Percentiles rank a stretch among this genome's conserved stretches.
These are phyloP conservation scores for Astrephomene gubernaculifera DNA, from an alignment of 139 green algal species.

Conservation along the genomic window DNA sequence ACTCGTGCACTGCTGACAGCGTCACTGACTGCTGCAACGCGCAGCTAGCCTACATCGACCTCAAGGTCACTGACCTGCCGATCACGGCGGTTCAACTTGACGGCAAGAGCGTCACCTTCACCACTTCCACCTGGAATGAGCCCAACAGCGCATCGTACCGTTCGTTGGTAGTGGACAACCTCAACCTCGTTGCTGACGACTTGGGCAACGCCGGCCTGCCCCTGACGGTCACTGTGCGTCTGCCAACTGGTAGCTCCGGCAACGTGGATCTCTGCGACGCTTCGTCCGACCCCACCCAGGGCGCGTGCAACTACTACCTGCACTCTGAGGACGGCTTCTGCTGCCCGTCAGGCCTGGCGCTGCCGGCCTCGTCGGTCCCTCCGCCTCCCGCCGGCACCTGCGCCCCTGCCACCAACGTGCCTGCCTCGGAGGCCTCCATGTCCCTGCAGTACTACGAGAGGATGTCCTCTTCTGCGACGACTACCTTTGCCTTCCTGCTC, in stretches of 20 bases:
- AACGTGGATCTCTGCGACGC: constrained; percentile 38
- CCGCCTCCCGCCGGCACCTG: neutral
- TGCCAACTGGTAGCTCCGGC: neutral
- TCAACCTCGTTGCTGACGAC: constrained; percentile 23
- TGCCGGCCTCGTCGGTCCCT: neutral
- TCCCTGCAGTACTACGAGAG: constrained; percentile 52
- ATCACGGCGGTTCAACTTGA: constrained; percentile 26
- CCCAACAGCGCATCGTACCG: constrained; percentile 13
- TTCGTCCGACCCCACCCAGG: neutral
- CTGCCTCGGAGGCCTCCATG: constrained; percentile 28
- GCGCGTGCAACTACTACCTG: constrained; percentile 47
- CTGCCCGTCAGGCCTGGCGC: constrained; percentile 30
- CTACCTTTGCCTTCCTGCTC: constrained; percentile 49
- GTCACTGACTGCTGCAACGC: constrained; percentile 43
- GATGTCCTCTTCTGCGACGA: neutral
- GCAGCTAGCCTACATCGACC: constrained; percentile 33
- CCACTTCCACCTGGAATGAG: constrained; percentile 38
- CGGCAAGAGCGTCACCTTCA: neutral
- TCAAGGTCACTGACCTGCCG: constrained; percentile 30
- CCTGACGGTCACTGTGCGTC: constrained; percentile 28
- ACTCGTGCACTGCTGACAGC: neutral
- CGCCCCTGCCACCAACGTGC: neutral
- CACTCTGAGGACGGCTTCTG: constrained; percentile 41
- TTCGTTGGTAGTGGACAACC: constrained; percentile 25
- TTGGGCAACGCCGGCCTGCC: constrained; percentile 8